Evolutionary conservation across 345 rosid species (phyloP).

Genomic region (Barbarea vulgaris): DNA sequence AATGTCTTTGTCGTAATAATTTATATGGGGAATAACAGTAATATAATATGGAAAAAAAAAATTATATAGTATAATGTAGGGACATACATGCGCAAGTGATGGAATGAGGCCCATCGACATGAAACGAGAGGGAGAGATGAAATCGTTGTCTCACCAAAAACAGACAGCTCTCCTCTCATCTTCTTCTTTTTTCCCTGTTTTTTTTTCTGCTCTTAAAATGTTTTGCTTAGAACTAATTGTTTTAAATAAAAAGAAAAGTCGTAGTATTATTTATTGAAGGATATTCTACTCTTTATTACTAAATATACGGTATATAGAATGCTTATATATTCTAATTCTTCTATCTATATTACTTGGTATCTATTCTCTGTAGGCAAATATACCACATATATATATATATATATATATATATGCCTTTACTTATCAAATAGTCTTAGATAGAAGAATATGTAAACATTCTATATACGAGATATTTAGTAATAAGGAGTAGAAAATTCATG

Average conservation of each 20-base stretch:
- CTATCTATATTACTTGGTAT: no score
- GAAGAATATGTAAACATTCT: no score
- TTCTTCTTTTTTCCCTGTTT: background rate
- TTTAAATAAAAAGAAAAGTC: background rate
- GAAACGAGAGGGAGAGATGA: slow-evolving; percentile 34
- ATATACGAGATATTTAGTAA: no score
- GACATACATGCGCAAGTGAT: slow-evolving; percentile 27
- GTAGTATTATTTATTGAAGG: background rate
- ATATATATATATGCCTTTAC: no score
- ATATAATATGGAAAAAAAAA: background rate
- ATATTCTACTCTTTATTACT: no score
- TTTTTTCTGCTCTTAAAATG: background rate
- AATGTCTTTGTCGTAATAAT: slow-evolving; percentile 40
- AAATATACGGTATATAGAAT: no score
- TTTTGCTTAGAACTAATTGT: background rate
- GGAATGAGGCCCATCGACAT: slow-evolving; percentile 40
- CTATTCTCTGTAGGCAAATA: no score
- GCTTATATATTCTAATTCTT: no score
- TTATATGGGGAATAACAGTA: slow-evolving; percentile 27
- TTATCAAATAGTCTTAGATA: no score
- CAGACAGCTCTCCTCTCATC: slow-evolving; percentile 33
- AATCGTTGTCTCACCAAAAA: slow-evolving; percentile 38
- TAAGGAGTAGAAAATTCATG: background rate
- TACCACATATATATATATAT: no score
- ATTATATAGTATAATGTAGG: slow-evolving; percentile 23